Conservation (phyloP, 495 filamentous ascomycete species). For the Halenospora varia region DNA sequence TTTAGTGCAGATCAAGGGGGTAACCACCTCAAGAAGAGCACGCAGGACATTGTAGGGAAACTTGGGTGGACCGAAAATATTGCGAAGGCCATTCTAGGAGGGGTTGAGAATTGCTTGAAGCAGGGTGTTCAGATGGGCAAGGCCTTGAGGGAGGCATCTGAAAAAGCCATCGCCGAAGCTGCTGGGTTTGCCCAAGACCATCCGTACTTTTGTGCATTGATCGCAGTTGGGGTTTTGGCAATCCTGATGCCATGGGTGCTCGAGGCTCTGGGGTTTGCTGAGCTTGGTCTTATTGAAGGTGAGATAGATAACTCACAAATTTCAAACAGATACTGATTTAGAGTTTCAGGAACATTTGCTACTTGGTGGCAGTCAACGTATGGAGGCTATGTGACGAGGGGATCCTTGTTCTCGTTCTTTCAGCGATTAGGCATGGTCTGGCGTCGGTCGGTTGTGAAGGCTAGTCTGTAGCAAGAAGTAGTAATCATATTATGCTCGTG, state of each 20-base stretch:
- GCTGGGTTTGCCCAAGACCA: slow-evolving; percentile 38
- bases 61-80: slow-evolving; percentile 36
- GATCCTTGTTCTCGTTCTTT: slow-evolving; percentile 44
- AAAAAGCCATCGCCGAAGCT: slow-evolving; percentile 29
- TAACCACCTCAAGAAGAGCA: background rate
- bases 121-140: slow-evolving; percentile 27
- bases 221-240: slow-evolving; percentile 47
- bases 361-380: slow-evolving; percentile 40
- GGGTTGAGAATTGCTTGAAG: slow-evolving; percentile 30
- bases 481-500: too few species aligned
- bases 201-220: slow-evolving; percentile 38
- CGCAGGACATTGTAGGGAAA: background rate
- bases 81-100: slow-evolving; percentile 31
- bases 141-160: slow-evolving; percentile 31
- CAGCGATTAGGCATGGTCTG: slow-evolving; percentile 47
- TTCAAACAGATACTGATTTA: background rate
- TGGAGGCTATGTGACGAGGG: slow-evolving; percentile 39
- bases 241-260: slow-evolving; percentile 40
- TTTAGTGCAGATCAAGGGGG: background rate
- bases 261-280: slow-evolving; percentile 44
- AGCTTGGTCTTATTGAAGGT: slow-evolving; percentile 43
- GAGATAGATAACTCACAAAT: slow-evolving; percentile 13
- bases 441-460: background rate
- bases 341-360: slow-evolving; percentile 36
- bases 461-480: background rate